Evolutionary conservation across 306 rosid species (phyloP).

Genomic region (Nissolia schottii): DNA sequence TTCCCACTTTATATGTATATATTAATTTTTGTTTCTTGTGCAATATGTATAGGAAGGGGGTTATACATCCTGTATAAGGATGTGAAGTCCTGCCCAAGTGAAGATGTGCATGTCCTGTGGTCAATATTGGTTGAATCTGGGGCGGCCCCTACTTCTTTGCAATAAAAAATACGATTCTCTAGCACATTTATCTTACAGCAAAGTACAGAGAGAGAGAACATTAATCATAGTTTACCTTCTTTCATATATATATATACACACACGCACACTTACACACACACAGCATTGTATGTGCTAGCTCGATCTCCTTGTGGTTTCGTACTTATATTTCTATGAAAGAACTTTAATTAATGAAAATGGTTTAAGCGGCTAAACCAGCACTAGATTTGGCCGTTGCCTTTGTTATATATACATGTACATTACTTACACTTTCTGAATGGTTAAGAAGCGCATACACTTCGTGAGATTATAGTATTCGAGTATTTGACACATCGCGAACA

Average conservation of each 20-base stretch:
- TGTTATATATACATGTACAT: too few species aligned
- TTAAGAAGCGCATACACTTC: too few species aligned
- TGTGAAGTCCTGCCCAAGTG: constrained; percentile 69
- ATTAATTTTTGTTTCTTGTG: not conserved
- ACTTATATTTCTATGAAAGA: not conserved
- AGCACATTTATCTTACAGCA: not conserved
- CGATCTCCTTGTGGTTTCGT: not conserved
- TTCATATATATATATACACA: not conserved
- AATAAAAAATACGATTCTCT: constrained; percentile 20
- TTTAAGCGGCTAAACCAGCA: not conserved
- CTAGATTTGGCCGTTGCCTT: not conserved
- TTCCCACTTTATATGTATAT: not conserved
- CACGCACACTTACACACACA: too few species aligned
- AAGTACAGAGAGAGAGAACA: not conserved
- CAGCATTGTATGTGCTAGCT: not conserved
- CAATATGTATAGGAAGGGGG: constrained; percentile 48
- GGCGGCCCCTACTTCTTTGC: constrained; percentile 30
- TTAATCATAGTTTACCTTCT: not conserved
- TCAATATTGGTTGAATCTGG: constrained; percentile 62
- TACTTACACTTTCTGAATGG: too few species aligned
- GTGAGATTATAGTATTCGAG: too few species aligned
- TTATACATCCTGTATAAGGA: constrained; percentile 66
- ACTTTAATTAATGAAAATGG: not conserved
- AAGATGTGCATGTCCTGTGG: constrained; percentile 80
- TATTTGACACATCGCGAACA: too few species aligned